These are phyloP conservation scores for Metarhizium humberi DNA, from an alignment of 2,329 filamentous ascomycete species.

Conservation along the genomic window DNA sequence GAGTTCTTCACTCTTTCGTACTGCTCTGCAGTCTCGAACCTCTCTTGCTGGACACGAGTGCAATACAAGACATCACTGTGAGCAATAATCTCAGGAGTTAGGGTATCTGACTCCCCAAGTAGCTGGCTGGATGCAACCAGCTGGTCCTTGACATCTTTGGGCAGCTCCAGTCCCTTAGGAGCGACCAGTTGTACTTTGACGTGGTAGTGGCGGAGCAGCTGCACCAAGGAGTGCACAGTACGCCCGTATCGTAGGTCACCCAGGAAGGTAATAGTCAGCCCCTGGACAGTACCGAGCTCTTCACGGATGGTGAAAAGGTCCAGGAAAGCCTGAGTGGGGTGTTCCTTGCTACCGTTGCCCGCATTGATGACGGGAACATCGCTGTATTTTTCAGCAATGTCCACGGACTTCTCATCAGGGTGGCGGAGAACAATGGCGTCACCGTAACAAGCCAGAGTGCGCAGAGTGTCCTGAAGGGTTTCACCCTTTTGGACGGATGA, in stretches of 20 bases:
- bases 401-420: conserved; percentile 70
- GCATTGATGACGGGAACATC: conserved; percentile 93
- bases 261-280: conserved; percentile 89
- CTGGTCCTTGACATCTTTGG: conserved; percentile 61
- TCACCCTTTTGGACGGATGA: conserved; percentile 95
- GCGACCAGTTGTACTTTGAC: conserved; percentile 88
- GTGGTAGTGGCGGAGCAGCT: conserved; percentile 91
- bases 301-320: conserved; percentile 98
- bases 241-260: conserved; percentile 91
- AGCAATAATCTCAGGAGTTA: conserved; percentile 81
- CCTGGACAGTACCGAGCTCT: conserved; percentile 90
- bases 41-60: conserved; percentile 92
- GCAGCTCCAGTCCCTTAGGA: conserved; percentile 69
- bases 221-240: conserved; percentile 89
- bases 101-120: conserved; percentile 60
- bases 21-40: conserved; percentile 70
- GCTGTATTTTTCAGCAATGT: conserved; percentile 77
- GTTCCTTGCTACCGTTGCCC: conserved; percentile 90
- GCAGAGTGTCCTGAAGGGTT: conserved; percentile 83
- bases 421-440: conserved; percentile 96
- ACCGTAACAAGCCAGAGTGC: conserved; percentile 87
- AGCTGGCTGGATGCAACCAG: conserved; percentile 70
- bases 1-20: conserved; percentile 85
- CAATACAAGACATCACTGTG: conserved; percentile 91
- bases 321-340: conserved; percentile 94